A percentile compares a stretch with the other conserved stretches of the same genome.
phyloP scores from a whole-genome alignment of 2,329 filamentous ascomycete species.

The Didymella exigua region DNA sequence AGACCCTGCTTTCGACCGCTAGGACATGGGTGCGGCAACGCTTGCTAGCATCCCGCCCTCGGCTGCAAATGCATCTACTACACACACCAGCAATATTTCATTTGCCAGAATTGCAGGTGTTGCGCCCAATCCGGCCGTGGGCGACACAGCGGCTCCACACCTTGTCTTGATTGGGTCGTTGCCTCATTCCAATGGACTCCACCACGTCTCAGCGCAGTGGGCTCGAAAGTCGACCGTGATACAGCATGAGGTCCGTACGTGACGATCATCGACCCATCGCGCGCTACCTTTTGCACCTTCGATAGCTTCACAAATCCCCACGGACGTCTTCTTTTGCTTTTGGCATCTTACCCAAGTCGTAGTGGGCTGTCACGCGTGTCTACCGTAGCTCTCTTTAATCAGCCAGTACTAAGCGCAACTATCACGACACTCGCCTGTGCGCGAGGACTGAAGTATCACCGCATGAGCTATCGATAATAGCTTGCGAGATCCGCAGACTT shows the following conservation, averaged over 20 bases:
- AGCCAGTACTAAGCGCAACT: not conserved
- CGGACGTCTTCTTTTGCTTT: not conserved
- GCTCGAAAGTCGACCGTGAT: constrained; percentile 14
- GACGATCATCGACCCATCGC: not conserved
- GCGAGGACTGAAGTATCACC: not conserved
- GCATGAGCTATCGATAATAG: not conserved
- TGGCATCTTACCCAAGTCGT: not conserved
- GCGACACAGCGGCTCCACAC: constrained; percentile 17
- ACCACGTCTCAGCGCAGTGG: constrained; percentile 16
- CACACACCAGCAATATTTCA: constrained; percentile 37
- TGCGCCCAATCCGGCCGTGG: constrained; percentile 23
- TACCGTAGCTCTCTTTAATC: not conserved
- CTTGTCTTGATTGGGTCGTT: constrained; percentile 29
- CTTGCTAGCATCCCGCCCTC: constrained; percentile 16
- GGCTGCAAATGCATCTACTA: constrained; percentile 37
- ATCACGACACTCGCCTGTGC: not conserved
- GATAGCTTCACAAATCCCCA: not conserved
- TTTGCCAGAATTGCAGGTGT: constrained; percentile 22
- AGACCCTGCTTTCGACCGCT: constrained; percentile 18
- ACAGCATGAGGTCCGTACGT: constrained; percentile 22
- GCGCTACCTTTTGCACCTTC: not conserved
- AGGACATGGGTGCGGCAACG: constrained; percentile 19
- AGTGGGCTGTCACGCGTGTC: not conserved
- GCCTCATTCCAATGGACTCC: constrained; percentile 7
- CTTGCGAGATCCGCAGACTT: not conserved